Evolutionary conservation across 768 basidiomycete species (phyloP), one percentile per base, ranked within the genome.

Genomic region (Peribolospora kevripleyi): DNA sequence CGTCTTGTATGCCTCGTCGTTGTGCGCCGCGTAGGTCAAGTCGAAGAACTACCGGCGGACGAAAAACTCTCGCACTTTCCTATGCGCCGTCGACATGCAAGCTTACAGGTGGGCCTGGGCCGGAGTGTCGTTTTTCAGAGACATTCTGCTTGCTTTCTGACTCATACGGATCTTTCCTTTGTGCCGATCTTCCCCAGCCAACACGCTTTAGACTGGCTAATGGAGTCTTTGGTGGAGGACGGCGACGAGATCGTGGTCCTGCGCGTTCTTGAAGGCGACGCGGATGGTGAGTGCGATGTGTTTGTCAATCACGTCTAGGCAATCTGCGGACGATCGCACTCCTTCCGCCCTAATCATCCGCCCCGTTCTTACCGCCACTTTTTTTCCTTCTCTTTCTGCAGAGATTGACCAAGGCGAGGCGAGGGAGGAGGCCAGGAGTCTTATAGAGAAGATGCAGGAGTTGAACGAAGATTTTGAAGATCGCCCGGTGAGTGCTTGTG

Each of bases 231-330:
- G 13, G 7, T 11, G 25, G 81, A 84, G 66, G 82, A 84, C 55
- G 84, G 84, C 2, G 91, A 97, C 65, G 91, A 97, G 68, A 70
- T 97, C 25, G 79, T 98, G 55, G 81, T 95, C 7, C 83, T 84
- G 55, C 72, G 91, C 43, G 91, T 91, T 0, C 76, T 91, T 10
- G 87, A 91, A 58, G 76, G 82, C 58, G 88, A 87, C 42, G 82
- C 81, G 42, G 69, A 85, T 38, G 81, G 84, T 85, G 58, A 42
- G 76, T 63, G 38, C 40, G 25, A 10, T 10, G 36, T 9, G 7
- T 46, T 55, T 13, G 36, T 39, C 50, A 36, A 45, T 13, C 14
- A 38, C 40, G 13, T 52, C 43, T 45, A 42, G 2, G 38, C 37
- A 4, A 6, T n/a, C 13, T 42, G n/a, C 5, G n/a, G n/a, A n/a